Evolutionary conservation across 495 filamentous ascomycete species (phyloP).

Genomic region (Collariella sp.): DNA sequence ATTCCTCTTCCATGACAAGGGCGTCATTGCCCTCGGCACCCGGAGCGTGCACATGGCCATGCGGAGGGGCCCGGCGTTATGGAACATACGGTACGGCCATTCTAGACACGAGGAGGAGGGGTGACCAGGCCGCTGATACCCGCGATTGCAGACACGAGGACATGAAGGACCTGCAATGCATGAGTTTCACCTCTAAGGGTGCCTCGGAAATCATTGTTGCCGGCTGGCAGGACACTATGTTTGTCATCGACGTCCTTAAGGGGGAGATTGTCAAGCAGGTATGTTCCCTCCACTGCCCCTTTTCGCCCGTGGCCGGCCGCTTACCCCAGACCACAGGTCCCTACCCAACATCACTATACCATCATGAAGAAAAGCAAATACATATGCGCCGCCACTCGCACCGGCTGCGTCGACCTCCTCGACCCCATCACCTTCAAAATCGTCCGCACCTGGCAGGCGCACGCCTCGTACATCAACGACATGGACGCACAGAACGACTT

Average conservation of each 20-base stretch:
- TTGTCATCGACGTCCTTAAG: conserved; percentile 81
- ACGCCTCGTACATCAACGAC: conserved; percentile 74
- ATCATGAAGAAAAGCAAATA: conserved; percentile 86
- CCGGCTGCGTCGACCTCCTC: conserved; percentile 76
- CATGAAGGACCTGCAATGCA: conserved; percentile 79
- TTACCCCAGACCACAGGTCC: conserved; percentile 39
- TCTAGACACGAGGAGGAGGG: not conserved
- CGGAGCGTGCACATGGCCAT: conserved; percentile 77
- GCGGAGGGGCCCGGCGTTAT: conserved; percentile 70
- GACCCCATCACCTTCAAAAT: conserved; percentile 68
- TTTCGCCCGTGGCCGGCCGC: not conserved
- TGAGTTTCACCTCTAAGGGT: conserved; percentile 85
- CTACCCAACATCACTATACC: conserved; percentile 66
- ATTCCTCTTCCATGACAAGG: conserved; percentile 76
- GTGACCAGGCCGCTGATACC: not conserved
- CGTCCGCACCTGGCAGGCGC: conserved; percentile 80
- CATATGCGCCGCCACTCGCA: conserved; percentile 82
- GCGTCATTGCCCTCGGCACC: conserved; percentile 69
- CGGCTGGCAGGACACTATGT: conserved; percentile 79
- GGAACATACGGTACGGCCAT: conserved; percentile 61
- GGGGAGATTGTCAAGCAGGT: conserved; percentile 67
- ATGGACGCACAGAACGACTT: conserved; percentile 93
- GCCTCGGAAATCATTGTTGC: conserved; percentile 76
- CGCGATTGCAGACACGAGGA: conserved; percentile 46
- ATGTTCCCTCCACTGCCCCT: conserved; percentile 5